Evolutionary conservation across 2,329 filamentous ascomycete species (phyloP).

Genomic region (Pseudohalonectria lignicola): DNA sequence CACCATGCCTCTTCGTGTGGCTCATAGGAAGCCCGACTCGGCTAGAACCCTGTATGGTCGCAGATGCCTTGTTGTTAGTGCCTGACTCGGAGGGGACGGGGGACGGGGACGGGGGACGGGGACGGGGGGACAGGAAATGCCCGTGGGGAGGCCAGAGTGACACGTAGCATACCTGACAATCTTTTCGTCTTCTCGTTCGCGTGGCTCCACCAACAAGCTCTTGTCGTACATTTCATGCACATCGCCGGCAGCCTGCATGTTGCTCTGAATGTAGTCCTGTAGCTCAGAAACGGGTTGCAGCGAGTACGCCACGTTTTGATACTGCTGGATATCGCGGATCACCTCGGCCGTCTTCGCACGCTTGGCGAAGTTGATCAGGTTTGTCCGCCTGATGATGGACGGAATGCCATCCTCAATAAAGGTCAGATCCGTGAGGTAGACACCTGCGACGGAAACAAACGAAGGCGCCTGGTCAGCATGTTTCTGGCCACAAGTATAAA

Average conservation of each 20-base stretch:
- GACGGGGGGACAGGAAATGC: too few species aligned
- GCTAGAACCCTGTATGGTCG: conserved; percentile 16
- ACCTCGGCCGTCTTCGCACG: conserved; percentile 96
- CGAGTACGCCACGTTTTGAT: conserved; percentile 94
- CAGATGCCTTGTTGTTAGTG: conserved; percentile 1
- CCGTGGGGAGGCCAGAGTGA: too few species aligned
- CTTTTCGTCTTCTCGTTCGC: conserved; percentile 97
- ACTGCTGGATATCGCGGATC: conserved; percentile 96
- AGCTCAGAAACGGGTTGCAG: conserved; percentile 82
- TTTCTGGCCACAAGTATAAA: background rate
- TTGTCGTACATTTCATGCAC: conserved; percentile 99
- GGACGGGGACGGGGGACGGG: too few species aligned
- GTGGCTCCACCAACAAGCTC: conserved; percentile 83
- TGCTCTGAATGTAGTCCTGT: conserved; percentile 92
- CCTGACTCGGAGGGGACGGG: too few species aligned
- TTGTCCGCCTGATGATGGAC: conserved; percentile 89
- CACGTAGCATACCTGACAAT: conserved; percentile 99
- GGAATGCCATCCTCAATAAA: conserved; percentile 98
- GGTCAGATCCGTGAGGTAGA: conserved; percentile 92
- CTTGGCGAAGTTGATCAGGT: conserved; percentile 97
- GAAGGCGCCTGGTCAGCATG: too few species aligned
- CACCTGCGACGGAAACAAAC: conserved; percentile 52
- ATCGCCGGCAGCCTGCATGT: conserved; percentile 90
- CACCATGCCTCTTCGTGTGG: too few species aligned
- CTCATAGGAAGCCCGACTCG: conserved; percentile 21